Base-by-base conservation (phyloP, 1,284 basidiomycete genomes). In the Lentinula novae-zelandiae region DNA sequence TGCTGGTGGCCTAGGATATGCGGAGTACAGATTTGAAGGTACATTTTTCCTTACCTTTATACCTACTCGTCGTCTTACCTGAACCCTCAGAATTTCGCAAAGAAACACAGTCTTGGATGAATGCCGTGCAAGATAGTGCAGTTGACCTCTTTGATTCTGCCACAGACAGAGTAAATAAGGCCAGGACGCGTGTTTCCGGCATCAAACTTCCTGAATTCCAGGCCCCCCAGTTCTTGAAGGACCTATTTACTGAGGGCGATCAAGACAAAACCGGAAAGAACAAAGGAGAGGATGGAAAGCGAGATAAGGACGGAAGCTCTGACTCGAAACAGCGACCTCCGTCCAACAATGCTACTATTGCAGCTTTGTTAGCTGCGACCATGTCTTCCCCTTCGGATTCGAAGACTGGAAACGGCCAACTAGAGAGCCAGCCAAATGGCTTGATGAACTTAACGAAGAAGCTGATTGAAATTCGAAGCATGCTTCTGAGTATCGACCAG, bases 1-100 rank as follows among this genome's bases (percentile, higher is more conserved):
- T 10, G 94, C 90, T 1, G 94, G 95, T n/a, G 89, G 92, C 0
- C 77, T 95, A 60, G 92, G 91, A 5, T 96, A 96, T 73, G 94
- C 93, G 15, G 95, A 95, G 71, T 96, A 95, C 78, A 94, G 93
- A 76, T 87, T 95, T 68, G 94, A 97, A 78, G 92, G 94, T 93
- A 63, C 66, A 85, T 74, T 8, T 53, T 31, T 17, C 48, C 27
- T 33, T 64, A 20, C 27, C 34, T 13, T 44, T 15, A 17, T 31
- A 62, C 33, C 60, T 38, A 63, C 27, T 22, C 22, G 22, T 13
- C 12, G 3, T 27, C 20, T 12, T 22, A 42, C 12, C 40, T 46
- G 20, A 15, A 13, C n/a, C 13, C 40, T 33, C 63, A 93, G 91
- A 92, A 69, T 79, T 92, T 67, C 81, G 84, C 68, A 86, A 83